Evolutionary conservation across 345 rosid species (phyloP), one percentile per base, ranked within the genome.

Genomic region (Rhizophora apiculata): DNA sequence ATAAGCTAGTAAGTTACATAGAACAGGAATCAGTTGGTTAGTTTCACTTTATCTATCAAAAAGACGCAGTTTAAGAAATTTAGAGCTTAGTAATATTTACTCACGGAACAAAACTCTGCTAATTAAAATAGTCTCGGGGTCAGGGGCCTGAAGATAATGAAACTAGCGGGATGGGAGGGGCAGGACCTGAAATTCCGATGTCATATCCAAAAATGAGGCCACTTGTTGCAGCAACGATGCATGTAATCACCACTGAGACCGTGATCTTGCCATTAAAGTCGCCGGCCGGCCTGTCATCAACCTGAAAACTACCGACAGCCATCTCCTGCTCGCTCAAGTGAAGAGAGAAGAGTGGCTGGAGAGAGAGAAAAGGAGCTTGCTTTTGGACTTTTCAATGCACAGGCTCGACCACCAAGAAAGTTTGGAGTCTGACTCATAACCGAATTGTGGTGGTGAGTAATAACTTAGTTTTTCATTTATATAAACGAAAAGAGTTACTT

Each of bases 191-290:
- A 74, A 91, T 87, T 70, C 97, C 96, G 49, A 91, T 85, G 71
- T 89, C 96, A 68, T 87, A 91, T 15, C 97, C 97, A 77, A 87
- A 91, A 18, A 91, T 84, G 72, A 91, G 97, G 64, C 97, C 97
- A 34, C 96, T 76, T 6, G 93, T 77, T 18, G 96, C 97, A 46
- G 91, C 97, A 3, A 91, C 93, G 70, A 91, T 58, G 81, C 97
- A 87, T 49, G 91, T 85, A 80, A 86, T 69, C 68, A 85, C 82
- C 64, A 91, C 90, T 20, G 89, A 78, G 31, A 49, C 67, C 29
- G 96, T 71, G 68, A 88, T 81, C 84, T 76, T 83, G 67, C 83
- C 82, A 69, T 72, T 62, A 18, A 76, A 73, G 62, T 46, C 51
- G 65, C 48, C 21, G 67, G 30, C 59, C 18, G 79, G 51, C 39